Conservation (phyloP, 108 stramenopile genomes). For the Discostella pseudostelligera region DNA sequence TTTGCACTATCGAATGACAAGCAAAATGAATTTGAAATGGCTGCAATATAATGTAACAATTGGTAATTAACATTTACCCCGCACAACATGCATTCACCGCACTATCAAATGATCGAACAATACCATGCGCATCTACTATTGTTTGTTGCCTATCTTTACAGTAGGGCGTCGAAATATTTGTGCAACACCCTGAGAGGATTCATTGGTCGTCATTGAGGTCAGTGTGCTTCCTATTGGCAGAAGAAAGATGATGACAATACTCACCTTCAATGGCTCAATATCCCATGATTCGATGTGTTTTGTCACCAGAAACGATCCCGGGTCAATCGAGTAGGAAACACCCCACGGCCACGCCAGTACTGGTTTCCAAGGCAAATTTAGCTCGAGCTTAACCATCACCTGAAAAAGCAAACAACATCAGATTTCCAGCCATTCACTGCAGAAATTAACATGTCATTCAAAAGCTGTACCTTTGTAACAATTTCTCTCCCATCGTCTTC, state of each 20-base stretch:
- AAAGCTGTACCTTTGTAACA: constrained; percentile 31
- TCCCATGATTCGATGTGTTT: constrained; percentile 80
- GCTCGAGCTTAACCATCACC: constrained; percentile 86
- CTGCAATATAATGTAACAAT: too few relatives aligned
- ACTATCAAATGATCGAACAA: too few relatives aligned
- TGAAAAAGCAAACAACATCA: constrained; percentile 13
- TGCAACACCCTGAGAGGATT: constrained; percentile 56
- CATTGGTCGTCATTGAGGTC: background rate
- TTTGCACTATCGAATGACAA: too few relatives aligned
- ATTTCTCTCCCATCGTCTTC: constrained; percentile 31
- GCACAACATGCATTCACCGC: too few relatives aligned
- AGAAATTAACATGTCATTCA: background rate
- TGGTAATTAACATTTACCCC: too few relatives aligned
- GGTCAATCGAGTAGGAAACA: constrained; percentile 74
- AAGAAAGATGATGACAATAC: constrained; percentile 1
- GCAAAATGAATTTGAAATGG: too few relatives aligned
- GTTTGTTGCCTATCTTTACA: constrained; percentile 30
- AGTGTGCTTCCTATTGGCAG: background rate
- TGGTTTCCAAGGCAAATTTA: constrained; percentile 91
- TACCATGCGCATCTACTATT: too few relatives aligned
- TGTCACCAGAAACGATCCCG: constrained; percentile 63
- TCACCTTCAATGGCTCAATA: constrained; percentile 71
- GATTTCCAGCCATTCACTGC: background rate
- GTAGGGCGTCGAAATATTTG: constrained; percentile 83
- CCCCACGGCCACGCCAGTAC: constrained; percentile 89